Conservation (phyloP, 164 flowering plant species). For the Hamamelis virginiana region DNA sequence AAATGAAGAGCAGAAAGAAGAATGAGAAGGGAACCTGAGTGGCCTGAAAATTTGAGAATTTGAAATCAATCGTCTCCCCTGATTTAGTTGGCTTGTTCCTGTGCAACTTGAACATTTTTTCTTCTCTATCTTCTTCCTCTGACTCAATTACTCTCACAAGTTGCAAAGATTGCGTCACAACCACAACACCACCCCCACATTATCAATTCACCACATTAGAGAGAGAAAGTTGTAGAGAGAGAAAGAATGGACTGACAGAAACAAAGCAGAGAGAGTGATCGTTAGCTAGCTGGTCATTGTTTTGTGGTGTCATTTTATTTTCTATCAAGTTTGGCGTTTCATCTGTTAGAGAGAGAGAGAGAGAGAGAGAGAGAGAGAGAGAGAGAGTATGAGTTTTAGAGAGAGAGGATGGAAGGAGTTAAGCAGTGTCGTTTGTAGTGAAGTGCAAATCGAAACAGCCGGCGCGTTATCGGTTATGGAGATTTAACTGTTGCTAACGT, state of each 20-base stretch:
- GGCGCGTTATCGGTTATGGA: too few relatives aligned
- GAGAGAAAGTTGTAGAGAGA: background rate
- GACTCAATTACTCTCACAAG: background rate
- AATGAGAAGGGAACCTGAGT: constrained; percentile 37
- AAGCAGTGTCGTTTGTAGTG: too few relatives aligned
- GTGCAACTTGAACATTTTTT: constrained; percentile 64
- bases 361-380: background rate
- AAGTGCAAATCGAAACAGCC: too few relatives aligned
- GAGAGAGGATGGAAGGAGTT: background rate
- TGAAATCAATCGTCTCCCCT: constrained; percentile 68
- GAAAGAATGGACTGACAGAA: background rate
- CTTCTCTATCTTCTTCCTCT: constrained; percentile 13
- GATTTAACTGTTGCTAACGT: too few relatives aligned
- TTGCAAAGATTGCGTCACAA: background rate
- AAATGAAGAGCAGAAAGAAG: too few relatives aligned
- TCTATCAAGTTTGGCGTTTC: constrained; percentile 18
- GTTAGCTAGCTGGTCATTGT: constrained; percentile 42
- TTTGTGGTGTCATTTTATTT: constrained; percentile 19
- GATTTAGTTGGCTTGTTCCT: constrained; percentile 43
- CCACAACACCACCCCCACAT: constrained; percentile 6
- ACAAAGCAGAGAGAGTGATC: constrained; percentile 17
- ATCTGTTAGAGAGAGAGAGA: background rate
- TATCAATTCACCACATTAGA: constrained; percentile 1
- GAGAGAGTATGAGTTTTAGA: background rate
- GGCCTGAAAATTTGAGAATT: constrained; percentile 53